Base-by-base conservation (phyloP, 257 asterid genomes). In the Petrea volubilis region DNA sequence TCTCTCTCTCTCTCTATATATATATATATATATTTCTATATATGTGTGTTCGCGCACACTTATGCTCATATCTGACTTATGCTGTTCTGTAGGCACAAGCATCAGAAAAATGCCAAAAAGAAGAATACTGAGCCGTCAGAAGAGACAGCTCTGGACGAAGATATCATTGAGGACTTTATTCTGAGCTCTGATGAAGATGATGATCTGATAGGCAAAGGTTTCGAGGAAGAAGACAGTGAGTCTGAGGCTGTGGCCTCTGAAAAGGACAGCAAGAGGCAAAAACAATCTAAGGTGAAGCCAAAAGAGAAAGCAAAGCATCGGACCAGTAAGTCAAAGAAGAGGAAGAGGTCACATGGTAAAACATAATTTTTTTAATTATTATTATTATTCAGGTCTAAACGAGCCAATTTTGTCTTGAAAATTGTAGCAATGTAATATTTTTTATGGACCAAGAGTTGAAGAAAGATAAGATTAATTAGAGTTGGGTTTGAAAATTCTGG, bases 121-220 rank as follows among this genome's bases (percentile, higher is more conserved):
- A 83, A 84, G 80, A 80, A 58, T 28, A 71, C 66, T 60, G 77
- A 73, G 41, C 76, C 75, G 53, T 53, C 55, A 11, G 88, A 78
- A 7, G 83, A 68, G 50, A 70, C 50, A 28, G 87, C 80, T 33
- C 15, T 56, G 7, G 95, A 85, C 46, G 97, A 90, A 70, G 98
- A 94, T 70, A 77, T 94, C 9, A 81, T 89, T 20, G 93, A 88
- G 83, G 97, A 94, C 64, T 85, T 89, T 53, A 67, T 88, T 56
- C 91, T 91, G 58, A 94, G 97, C 79, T 87, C 92, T 1, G 97
- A 93, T 41, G 96, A 90, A 7, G 96, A 85, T 1, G 87, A 82
- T n/a, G 70, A 68, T 68, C 79, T 75, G 7, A 7, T 65, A 13
- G 79, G 74, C 51, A 81, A 77, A 24, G 20, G 56, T 40, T 72